Evolutionary conservation across 441 rosid species (phyloP).

Genomic region (Corymbia citriodora): DNA sequence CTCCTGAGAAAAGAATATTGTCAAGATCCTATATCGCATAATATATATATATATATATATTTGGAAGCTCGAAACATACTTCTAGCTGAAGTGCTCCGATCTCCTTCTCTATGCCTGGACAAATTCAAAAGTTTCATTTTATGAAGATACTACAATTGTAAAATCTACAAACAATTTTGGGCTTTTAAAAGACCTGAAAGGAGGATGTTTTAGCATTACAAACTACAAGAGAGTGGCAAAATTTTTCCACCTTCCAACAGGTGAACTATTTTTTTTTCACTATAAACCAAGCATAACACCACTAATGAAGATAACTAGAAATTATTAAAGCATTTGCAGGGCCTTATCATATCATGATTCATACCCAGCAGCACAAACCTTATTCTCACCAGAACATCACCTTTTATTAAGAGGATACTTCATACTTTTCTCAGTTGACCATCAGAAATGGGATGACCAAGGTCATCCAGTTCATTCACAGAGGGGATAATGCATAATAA

Average conservation of each 20-base stretch:
- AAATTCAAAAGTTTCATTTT: background rate
- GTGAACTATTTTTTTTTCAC: background rate
- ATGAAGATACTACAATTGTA: background rate
- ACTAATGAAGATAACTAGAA: background rate
- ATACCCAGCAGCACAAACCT: background rate
- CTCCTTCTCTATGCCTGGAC: constrained; percentile 84
- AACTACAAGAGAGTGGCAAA: background rate
- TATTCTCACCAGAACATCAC: background rate
- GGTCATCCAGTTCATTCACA: background rate
- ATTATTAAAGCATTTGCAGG: background rate
- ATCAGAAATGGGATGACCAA: background rate
- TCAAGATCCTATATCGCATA: constrained; percentile 6
- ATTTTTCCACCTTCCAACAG: background rate
- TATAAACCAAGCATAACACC: background rate
- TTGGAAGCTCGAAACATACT: constrained; percentile 30
- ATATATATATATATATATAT: background rate
- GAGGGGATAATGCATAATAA: background rate
- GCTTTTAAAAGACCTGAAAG: background rate
- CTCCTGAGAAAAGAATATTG: constrained; percentile 41
- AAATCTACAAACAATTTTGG: background rate
- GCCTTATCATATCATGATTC: background rate
- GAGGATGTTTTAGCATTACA: background rate
- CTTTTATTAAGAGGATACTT: background rate
- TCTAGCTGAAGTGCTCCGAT: constrained; percentile 72
- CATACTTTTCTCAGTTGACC: background rate